Base-by-base conservation (phyloP, 2,329 filamentous ascomycete species). In the Alternaria sp. region DNA sequence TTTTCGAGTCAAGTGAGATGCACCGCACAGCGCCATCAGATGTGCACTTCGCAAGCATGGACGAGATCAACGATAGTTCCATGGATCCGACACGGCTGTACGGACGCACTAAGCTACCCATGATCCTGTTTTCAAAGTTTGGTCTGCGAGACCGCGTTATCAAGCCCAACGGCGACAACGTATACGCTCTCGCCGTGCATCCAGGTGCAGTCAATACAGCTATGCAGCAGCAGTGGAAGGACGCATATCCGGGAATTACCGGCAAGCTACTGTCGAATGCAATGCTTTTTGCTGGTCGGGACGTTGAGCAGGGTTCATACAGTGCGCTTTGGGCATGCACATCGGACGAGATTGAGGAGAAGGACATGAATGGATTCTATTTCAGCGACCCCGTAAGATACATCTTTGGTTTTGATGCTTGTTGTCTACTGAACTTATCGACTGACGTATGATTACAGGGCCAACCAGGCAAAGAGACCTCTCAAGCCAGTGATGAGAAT, bases 161-260 rank as follows among this genome's bases (percentile, higher is more conserved):
- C 46, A 78, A 80, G 55, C 73, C 77, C 1, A 81, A 82, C 40
- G 69, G 71, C 3, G 81, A 83, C 50, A 72, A 75, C 5, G 77
- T 83, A 18, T 81, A 78, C 60, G 80, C 79, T 1, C 56, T 82
- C 27, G 72, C 79, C 4, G 80, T 83, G 1, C 81, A 83, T 57
- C 81, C 81, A 3, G 80, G 80, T 10, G 65, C 63, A 0, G 71
- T 82, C 22, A 82, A 80, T 8, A 82, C 81, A 0, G 73, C 74
- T 4, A 82, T 82, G 77, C 80, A 82, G 54, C 72, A 82, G 53
- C 80, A 83, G 58, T 83, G 80, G 80, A 82, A 83, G 59, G 79
- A 81, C 16, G 80, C 81, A 0, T 83, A 82, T 45, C 81, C 81
- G 0, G 80, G 80, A 0, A 65, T 83, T 0, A 73, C 76, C 0